Conservation (phyloP, 257 asterid genomes). For the Solanum chilense region DNA sequence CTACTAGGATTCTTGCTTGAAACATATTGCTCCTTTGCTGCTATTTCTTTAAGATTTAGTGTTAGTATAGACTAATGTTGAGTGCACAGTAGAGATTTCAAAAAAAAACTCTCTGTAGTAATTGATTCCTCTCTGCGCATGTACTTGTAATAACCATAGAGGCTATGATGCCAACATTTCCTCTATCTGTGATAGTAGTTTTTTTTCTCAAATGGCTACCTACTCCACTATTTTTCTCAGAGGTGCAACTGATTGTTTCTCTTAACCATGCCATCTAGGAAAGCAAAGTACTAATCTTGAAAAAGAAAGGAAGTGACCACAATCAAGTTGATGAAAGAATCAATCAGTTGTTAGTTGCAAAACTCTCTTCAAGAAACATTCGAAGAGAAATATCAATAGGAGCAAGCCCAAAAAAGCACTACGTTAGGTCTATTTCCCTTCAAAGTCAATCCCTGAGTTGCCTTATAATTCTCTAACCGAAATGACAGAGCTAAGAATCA, state of each 20-base stretch:
- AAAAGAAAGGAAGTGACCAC: not conserved
- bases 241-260: not conserved
- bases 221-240: not conserved
- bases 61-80: too few relatives aligned
- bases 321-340: not conserved
- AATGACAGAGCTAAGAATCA: constrained; percentile 18
- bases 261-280: not conserved
- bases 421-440: not conserved
- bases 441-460: not conserved
- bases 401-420: not conserved
- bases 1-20: too few relatives aligned
- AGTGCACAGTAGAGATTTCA: too few relatives aligned
- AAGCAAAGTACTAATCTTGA: not conserved
- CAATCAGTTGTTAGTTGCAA: not conserved
- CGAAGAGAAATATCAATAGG: not conserved
- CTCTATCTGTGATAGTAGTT: too few relatives aligned
- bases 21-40: too few relatives aligned
- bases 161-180: too few relatives aligned
- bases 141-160: too few relatives aligned
- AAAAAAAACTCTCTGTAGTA: too few relatives aligned
- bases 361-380: not conserved
- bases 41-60: too few relatives aligned
- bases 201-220: not conserved
- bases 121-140: too few relatives aligned
- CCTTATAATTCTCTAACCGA: not conserved